Evolutionary conservation across 2,329 filamentous ascomycete species (phyloP), one percentile per base, ranked within the genome.

Genomic region (Penicillium hordei): DNA sequence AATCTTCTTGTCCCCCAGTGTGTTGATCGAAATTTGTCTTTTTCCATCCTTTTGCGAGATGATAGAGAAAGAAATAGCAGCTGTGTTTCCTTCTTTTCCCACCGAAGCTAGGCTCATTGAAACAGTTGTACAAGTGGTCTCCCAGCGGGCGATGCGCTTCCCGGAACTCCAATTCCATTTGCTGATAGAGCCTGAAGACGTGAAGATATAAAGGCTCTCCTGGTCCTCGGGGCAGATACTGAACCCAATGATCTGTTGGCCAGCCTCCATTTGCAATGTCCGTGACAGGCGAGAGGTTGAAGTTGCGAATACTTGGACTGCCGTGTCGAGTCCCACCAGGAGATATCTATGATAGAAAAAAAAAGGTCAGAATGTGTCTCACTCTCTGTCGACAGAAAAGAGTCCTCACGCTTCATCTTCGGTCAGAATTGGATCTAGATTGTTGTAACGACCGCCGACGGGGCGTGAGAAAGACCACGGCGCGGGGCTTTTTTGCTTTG

Each of bases 241-340:
- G 66, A 81, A 86, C 25, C 79, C 78, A 23, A 79, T 75, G 23
- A 88, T 76, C 12, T 70, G 73, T 23, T 79, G 73, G 66, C 75
- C 70, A 65, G 79, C 63, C n/a, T 76, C 73, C 29, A 88, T 61
- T 13, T 83, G 78, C 48, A 97, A 87, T 55, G 86, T 85, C 64
- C 91, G 87, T 45, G 91, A 81, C 23, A 95, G 84, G 49, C 95
- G 83, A 1, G 94, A 97, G 54, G 91, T 92, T 62, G 85, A 80
- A 31, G 90, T 85, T 1, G 90, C 89, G 75, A 94, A 96, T 27
- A 96, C 83, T 71, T 92, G 89, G 53, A 97, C 80, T 10, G 88
- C 88, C 29, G 85, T 87, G 59, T 87, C 84, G 68, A 91, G 90
- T 33, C 88, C 85, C 55, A 96, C 74, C 57, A 97, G 86, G 39